A percentile compares a stretch with the other conserved stretches of the same genome.
Conservation (phyloP, 495 filamentous ascomycete species). For the Glonium stellatum region DNA sequence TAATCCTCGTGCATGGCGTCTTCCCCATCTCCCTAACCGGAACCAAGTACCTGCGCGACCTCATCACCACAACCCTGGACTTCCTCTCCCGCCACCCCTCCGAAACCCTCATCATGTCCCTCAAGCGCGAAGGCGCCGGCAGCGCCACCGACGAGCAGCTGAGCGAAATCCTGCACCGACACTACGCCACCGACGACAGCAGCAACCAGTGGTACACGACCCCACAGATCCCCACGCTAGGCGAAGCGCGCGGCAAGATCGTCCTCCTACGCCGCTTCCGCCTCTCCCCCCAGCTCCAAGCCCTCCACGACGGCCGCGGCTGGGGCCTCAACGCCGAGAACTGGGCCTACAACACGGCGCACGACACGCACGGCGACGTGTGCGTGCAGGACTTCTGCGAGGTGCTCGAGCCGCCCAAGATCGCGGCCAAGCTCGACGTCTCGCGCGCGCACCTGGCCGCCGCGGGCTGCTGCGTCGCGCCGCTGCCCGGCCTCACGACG, state of each 20-base stretch:
- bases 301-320: slow-evolving; percentile 53
- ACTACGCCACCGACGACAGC: slow-evolving; percentile 59
- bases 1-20: slow-evolving; percentile 66
- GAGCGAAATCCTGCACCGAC: slow-evolving; percentile 57
- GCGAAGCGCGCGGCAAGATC: slow-evolving; percentile 73
- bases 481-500: slow-evolving; percentile 38
- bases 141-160: slow-evolving; percentile 74
- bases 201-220: slow-evolving; percentile 74
- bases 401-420: slow-evolving; percentile 64
- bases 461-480: slow-evolving; percentile 47
- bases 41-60: slow-evolving; percentile 63
- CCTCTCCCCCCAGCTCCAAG: slow-evolving; percentile 41
- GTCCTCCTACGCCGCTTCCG: slow-evolving; percentile 78
- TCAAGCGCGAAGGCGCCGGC: slow-evolving; percentile 88
- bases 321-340: slow-evolving; percentile 73
- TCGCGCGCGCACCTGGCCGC: slow-evolving; percentile 68
- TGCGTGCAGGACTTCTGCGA: slow-evolving; percentile 96
- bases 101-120: slow-evolving; percentile 76
- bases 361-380: slow-evolving; percentile 65
- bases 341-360: slow-evolving; percentile 86
- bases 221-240: slow-evolving; percentile 71
- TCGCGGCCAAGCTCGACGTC: slow-evolving; percentile 71
- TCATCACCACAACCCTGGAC: slow-evolving; percentile 59
- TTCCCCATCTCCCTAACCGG: slow-evolving; percentile 70
- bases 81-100: slow-evolving; percentile 74